Percentiles rank a stretch among this genome's conserved stretches.
Evolutionary conservation across 768 basidiomycete genomes (phyloP).

Genomic region (Suillus clintonianus): DNA sequence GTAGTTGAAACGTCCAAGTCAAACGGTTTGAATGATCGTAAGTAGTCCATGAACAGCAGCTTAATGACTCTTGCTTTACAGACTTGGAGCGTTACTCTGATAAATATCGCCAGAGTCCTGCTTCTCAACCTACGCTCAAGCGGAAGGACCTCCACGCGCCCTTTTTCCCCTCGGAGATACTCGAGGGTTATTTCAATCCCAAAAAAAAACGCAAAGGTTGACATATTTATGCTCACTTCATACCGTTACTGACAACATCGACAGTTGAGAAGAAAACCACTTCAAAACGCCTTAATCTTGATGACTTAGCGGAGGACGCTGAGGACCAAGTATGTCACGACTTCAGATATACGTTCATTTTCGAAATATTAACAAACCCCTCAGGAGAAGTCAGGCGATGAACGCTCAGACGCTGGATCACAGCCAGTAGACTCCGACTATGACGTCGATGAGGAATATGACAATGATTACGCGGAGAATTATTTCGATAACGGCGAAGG

Average conservation of each 20-base stretch:
- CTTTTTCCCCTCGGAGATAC: slow-evolving; percentile 78
- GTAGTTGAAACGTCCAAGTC: slow-evolving; percentile 72
- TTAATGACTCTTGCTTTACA: slow-evolving; percentile 25
- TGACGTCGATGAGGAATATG: slow-evolving; percentile 88
- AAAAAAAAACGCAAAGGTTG: slow-evolving; percentile 61
- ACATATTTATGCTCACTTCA: background rate
- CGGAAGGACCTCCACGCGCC: slow-evolving; percentile 69
- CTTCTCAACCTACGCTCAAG: slow-evolving; percentile 66
- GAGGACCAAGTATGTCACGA: slow-evolving; percentile 51
- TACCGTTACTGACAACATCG: background rate
- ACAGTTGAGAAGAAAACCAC: slow-evolving; percentile 32
- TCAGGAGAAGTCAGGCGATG: slow-evolving; percentile 72
- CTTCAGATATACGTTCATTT: background rate
- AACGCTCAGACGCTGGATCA: slow-evolving; percentile 67
- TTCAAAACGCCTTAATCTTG: slow-evolving; percentile 58
- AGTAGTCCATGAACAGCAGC: background rate
- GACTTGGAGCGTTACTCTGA: slow-evolving; percentile 84
- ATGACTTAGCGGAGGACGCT: slow-evolving; percentile 66
- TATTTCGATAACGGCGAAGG: slow-evolving; percentile 91
- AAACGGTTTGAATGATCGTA: slow-evolving; percentile 41
- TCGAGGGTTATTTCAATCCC: slow-evolving; percentile 80
- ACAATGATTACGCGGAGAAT: slow-evolving; percentile 88
- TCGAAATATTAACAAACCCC: background rate
- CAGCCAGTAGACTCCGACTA: slow-evolving; percentile 72
- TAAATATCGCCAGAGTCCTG: slow-evolving; percentile 68